Evolutionary conservation across 371 early-diverging fungal genomes (phyloP), one percentile per base, ranked within the genome.

Genomic region (Apophysomyces variabilis): DNA sequence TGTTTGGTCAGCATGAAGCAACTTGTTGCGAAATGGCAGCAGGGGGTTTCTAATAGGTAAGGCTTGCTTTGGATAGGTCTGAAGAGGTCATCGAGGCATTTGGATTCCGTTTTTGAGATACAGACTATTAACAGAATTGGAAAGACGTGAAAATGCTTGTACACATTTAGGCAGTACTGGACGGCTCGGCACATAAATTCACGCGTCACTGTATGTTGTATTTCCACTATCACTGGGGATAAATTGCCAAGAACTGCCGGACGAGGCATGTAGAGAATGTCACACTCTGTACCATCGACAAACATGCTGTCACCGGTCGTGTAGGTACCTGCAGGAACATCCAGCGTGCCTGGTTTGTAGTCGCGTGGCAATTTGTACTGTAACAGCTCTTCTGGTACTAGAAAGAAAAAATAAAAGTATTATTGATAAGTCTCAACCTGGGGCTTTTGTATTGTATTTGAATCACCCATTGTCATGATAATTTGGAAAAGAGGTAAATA

Each of bases 151-250:
- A 66, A 60, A 54, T 59, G 60, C 60, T 60, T 66, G 60, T 56
- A 66, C 26, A 60, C 66, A 46, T 60, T 66, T 60, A 65, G 60
- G 38, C 60, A 65, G 60, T 65, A 60, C 36, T 65, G 61, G 59
- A 68, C 58, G 46, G 60, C 58, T 68, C 68, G 59, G 58, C 66
- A 61, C 45, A 66, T 66, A 61, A 66, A 61, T 45, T 57, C 66
- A 41, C 57, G 61, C 45, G 66, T 66, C 66, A 66, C 61, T 57
- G 61, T 61, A 38, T 66, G 61, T 11, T 60, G 61, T 61, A 57
- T 66, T 35, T 60, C 61, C 16, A 66, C 43, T 54, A 60, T 16
- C 43, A 60, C 66, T 16, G 67, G 60, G 36, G 44, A 50, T 59
- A 67, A 62, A 39, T 38, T 60, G 66, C 43, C 57, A 60, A 66